Evolutionary conservation across 2,329 filamentous ascomycete species (phyloP).

Genomic region (Monilinia fructicola): DNA sequence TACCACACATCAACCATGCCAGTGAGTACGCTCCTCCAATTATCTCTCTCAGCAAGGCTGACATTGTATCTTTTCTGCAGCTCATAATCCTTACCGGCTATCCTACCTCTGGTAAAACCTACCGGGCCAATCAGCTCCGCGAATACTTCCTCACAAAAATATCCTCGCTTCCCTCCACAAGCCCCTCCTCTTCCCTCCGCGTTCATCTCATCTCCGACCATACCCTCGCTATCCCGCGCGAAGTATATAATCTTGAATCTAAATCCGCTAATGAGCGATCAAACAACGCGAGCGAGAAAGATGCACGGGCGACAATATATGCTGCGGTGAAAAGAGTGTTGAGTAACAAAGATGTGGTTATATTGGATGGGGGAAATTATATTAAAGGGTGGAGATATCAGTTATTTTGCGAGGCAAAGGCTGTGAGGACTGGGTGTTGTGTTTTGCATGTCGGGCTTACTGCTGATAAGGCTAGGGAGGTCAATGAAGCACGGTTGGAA

Average conservation of each 20-base stretch:
- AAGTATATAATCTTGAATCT: conserved; percentile 66
- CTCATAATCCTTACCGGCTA: conserved; percentile 67
- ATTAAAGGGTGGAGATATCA: conserved; percentile 91
- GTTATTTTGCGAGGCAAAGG: conserved; percentile 81
- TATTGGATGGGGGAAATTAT: conserved; percentile 80
- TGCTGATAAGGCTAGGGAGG: conserved; percentile 51
- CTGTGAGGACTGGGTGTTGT: conserved; percentile 71
- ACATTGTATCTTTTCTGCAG: conserved; percentile 42
- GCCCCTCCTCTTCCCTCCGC: conserved; percentile 49
- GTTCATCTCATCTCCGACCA: conserved; percentile 75
- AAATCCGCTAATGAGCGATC: conserved; percentile 62
- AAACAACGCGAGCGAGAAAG: conserved; percentile 75
- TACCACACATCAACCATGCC: conserved; percentile 18
- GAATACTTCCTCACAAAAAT: conserved; percentile 61
- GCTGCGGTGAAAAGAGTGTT: conserved; percentile 77
- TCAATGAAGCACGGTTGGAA: conserved; percentile 60
- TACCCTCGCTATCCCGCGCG: conserved; percentile 64
- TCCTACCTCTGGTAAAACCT: conserved; percentile 68
- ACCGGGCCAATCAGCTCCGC: conserved; percentile 64
- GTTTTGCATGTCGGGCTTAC: conserved; percentile 65
- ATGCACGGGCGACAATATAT: conserved; percentile 73
- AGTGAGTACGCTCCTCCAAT: conserved; percentile 4
- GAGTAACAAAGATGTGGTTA: conserved; percentile 70
- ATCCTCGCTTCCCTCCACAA: conserved; percentile 39
- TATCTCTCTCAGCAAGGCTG: neutral